phyloP scores from a whole-genome alignment of 768 basidiomycete species.

The Lentinula lateritia region DNA sequence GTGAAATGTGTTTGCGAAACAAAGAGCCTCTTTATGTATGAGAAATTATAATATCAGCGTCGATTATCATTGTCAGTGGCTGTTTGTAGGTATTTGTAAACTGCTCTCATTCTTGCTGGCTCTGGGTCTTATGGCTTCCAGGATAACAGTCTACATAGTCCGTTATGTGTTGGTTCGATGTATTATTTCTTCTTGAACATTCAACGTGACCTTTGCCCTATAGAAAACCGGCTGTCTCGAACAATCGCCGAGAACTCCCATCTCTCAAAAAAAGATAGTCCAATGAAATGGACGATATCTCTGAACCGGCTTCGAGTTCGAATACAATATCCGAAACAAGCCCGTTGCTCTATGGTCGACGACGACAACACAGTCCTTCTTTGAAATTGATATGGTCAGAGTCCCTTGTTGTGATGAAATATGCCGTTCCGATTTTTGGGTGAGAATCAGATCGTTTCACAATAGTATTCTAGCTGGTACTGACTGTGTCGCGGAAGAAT shows the following conservation, averaged over 20 bases:
- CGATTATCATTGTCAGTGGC: no score
- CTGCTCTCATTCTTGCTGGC: no score
- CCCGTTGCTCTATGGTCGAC: not conserved
- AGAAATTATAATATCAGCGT: not conserved
- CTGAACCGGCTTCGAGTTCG: not conserved
- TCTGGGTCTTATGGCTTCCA: no score
- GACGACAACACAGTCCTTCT: not conserved
- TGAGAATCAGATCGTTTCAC: conserved; percentile 28
- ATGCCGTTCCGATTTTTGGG: conserved; percentile 71
- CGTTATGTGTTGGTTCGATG: no score
- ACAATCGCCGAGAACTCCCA: not conserved
- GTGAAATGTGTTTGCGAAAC: not conserved
- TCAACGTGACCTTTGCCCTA: not conserved
- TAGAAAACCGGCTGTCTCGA: not conserved
- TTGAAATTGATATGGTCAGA: conserved; percentile 44
- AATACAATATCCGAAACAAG: not conserved
- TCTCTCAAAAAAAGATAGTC: not conserved
- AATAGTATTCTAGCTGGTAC: conserved; percentile 6
- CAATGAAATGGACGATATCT: not conserved
- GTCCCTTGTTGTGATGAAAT: conserved; percentile 48
- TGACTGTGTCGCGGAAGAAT: conserved; percentile 38
- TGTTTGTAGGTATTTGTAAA: no score
- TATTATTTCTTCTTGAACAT: no score
- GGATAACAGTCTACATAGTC: no score
- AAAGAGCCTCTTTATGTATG: not conserved